Evolutionary conservation across 2,329 filamentous ascomycete genomes (phyloP).

Genomic region (Cercospora sojina): DNA sequence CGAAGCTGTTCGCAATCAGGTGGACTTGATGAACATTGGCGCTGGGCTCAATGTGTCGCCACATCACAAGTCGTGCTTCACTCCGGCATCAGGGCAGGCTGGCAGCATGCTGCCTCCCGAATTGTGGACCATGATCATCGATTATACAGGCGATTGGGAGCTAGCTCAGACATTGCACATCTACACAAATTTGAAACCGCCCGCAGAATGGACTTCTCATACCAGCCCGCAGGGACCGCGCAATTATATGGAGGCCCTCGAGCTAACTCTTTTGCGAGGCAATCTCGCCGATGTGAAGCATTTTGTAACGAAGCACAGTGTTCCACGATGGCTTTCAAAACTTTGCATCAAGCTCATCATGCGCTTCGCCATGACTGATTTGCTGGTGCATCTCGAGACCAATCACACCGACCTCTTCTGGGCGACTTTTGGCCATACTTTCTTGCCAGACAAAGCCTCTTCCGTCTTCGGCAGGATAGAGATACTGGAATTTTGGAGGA

Average conservation of each 20-base stretch:
- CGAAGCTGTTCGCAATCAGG: slow-evolving; percentile 72
- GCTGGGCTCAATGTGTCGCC: slow-evolving; percentile 61
- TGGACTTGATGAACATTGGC: slow-evolving; percentile 71
- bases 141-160: slow-evolving; percentile 87
- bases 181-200: slow-evolving; percentile 73
- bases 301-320: slow-evolving; percentile 65
- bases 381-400: slow-evolving; percentile 70
- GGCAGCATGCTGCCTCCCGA: slow-evolving; percentile 68
- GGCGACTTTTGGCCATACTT: slow-evolving; percentile 76
- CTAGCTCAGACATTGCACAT: slow-evolving; percentile 76
- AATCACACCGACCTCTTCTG: slow-evolving; percentile 74
- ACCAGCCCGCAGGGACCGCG: slow-evolving; percentile 64
- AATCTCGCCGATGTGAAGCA: slow-evolving; percentile 69
- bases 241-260: slow-evolving; percentile 73
- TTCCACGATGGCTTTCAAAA: slow-evolving; percentile 72
- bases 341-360: slow-evolving; percentile 85
- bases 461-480: slow-evolving; percentile 80
- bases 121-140: slow-evolving; percentile 85
- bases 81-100: slow-evolving; percentile 30
- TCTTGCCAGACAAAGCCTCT: slow-evolving; percentile 84
- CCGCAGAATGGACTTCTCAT: slow-evolving; percentile 68
- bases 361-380: slow-evolving; percentile 79
- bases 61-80: slow-evolving; percentile 37
- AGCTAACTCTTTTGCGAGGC: slow-evolving; percentile 78
- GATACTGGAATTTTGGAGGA: slow-evolving; percentile 88